Evolutionary conservation across 2,329 filamentous ascomycete species (phyloP).

Genomic region (Parafenestella ontariensis): DNA sequence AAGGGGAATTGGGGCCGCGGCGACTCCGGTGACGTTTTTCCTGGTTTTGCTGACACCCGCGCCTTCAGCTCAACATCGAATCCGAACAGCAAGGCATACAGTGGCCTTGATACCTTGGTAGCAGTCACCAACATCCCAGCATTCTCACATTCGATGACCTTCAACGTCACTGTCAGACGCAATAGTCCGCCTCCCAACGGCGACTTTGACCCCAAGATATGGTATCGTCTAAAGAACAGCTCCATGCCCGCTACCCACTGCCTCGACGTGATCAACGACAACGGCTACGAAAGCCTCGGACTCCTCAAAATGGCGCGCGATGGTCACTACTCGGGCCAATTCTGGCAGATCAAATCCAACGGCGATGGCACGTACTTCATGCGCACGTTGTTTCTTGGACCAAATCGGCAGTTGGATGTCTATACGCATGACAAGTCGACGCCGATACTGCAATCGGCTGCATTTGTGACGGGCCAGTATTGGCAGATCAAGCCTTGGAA

Average conservation of each 20-base stretch:
- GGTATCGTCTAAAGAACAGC: slow-evolving; percentile 34
- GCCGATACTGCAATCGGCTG: slow-evolving; percentile 15
- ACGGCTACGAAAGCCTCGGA: slow-evolving; percentile 15
- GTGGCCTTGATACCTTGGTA: slow-evolving; percentile 21
- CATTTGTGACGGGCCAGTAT: slow-evolving; percentile 17
- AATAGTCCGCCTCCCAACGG: slow-evolving; percentile 3
- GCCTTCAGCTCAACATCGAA: slow-evolving; percentile 20
- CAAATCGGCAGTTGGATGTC: slow-evolving; percentile 24
- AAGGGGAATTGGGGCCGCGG: slow-evolving; percentile 16
- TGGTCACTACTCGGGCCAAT: slow-evolving; percentile 30
- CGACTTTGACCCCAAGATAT: slow-evolving; percentile 21
- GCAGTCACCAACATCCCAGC: slow-evolving; percentile 26
- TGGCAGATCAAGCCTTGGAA: slow-evolving; percentile 30
- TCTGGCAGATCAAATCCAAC: slow-evolving; percentile 32
- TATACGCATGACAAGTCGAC: slow-evolving; percentile 23
- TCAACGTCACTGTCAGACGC: slow-evolving; percentile 28
- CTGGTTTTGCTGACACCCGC: slow-evolving; percentile 19
- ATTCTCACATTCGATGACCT: slow-evolving; percentile 22
- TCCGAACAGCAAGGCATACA: slow-evolving; percentile 29
- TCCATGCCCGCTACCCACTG: slow-evolving; percentile 17
- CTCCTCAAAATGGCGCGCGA: slow-evolving; percentile 22
- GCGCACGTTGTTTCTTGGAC: slow-evolving; percentile 29
- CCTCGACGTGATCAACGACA: slow-evolving; percentile 34
- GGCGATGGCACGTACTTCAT: slow-evolving; percentile 22
- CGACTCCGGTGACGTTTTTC: slow-evolving; percentile 29